Percentiles rank a stretch among this genome's conserved stretches.
Evolutionary conservation across 1,284 basidiomycete species (phyloP).

Genomic region (Cryptococcus floricola): DNA sequence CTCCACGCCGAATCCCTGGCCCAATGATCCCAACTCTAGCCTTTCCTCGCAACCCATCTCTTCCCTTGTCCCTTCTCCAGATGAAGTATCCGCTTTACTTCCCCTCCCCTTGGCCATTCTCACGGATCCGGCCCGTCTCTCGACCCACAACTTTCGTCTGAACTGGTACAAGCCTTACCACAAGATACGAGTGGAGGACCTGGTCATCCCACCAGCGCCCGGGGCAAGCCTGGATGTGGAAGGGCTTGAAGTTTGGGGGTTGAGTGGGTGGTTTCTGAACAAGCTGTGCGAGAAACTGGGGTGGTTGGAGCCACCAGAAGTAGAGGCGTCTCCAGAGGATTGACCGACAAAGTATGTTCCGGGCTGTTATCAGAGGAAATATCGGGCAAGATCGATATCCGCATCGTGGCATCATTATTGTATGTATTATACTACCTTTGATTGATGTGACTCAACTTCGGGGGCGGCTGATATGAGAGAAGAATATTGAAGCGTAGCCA

Average conservation of each 20-base stretch:
- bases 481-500: too few relatives aligned
- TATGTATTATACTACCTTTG: too few relatives aligned
- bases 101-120: constrained; percentile 32
- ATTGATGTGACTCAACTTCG: too few relatives aligned
- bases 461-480: too few relatives aligned
- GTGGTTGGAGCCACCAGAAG: constrained; percentile 27
- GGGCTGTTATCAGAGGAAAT: too few relatives aligned
- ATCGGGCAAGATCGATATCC: too few relatives aligned
- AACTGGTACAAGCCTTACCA: constrained; percentile 34
- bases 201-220: constrained; percentile 6
- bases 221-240: background rate
- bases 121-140: constrained; percentile 14
- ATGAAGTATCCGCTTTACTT: constrained; percentile 38
- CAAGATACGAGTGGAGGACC: constrained; percentile 32
- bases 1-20: constrained; percentile 9
- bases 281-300: constrained; percentile 26
- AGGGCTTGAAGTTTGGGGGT: constrained; percentile 41
- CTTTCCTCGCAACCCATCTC: constrained; percentile 28
- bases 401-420: too few relatives aligned
- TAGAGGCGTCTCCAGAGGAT: constrained; percentile 12
- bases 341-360: background rate
- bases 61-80: constrained; percentile 20
- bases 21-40: background rate
- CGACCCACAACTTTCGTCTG: constrained; percentile 36
- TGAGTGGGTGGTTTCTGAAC: constrained; percentile 44